Base-by-base conservation (phyloP, 257 asterid species). In the Cynanchum wilfordii region DNA sequence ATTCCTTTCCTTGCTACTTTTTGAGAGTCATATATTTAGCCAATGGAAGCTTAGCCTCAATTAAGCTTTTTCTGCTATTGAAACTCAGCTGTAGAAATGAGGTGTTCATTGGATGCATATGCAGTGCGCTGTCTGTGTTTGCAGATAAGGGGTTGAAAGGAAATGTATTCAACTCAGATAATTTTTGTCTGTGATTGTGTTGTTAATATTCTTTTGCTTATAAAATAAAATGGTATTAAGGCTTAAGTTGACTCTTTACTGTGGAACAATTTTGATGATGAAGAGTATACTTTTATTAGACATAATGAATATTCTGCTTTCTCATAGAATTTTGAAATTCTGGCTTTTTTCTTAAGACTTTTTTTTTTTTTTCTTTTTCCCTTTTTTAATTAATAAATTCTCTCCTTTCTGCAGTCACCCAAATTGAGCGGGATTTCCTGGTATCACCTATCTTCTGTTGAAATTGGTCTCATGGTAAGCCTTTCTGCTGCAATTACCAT, bases 391-490 rank as follows among this genome's bases (percentile, higher is more conserved):
- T 20, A 22, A 25, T 47, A 24, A n/a, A 30, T 70, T 58, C 57
- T 49, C 74, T 36, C 75, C 81, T 63, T 80, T 75, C 59, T 80
- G 89, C 98, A 95, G 99, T 95, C 98, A 13, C 80, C 92, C 54
- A 56, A 85, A 24, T 30, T 75, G 19, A 92, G 99, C 73, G 97
- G 99, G 50, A 80, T 92, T 70, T 77, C 98, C 36, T 95, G 98
- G 99, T 87, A 87, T 80, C 76, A 74, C 79, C 76, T 95, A 84
- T 92, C 99, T 42, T 89, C 98, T 11, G 91, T 95, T 76, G 87
- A 89, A 71, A 85, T 90, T 76, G 99, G 98, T 72, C 90, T 95
- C 63, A 73, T 90, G 38, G 99, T 95, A 90, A 90, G 97, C 80
- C 60, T 47, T 54, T 1, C 40, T 76, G 16, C 72, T 12, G 20